Base-by-base conservation (phyloP, 2,329 filamentous ascomycete genomes). In the Phyllosticta capitalensis region DNA sequence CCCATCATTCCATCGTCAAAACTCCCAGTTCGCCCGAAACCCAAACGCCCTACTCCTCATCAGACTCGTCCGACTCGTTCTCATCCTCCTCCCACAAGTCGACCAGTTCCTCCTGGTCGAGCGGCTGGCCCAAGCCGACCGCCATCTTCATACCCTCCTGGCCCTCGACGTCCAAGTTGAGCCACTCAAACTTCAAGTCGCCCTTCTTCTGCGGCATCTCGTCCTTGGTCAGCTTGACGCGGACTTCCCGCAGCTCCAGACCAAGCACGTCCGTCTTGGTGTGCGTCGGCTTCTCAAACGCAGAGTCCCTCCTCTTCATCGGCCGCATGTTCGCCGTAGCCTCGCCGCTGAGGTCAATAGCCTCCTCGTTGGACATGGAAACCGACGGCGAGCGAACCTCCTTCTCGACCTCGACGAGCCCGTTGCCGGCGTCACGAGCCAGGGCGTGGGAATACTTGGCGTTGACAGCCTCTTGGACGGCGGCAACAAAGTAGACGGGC, bases 231-330 rank as follows among this genome's bases (percentile, higher is more conserved):
- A 60, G 17, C 54, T 38, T 52, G 19, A 60, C 54, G 9, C 53
- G 9, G 45, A 55, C 54, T 28, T 56, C 58, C 21, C 58, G 26
- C 17, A 60, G 51, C 58, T 60, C 58, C 9, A 54, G 30, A 22
- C 58, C 58, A 21, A 60, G 17, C 17, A 60, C 58, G 33, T 60
- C 58, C 49, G 49, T 56, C 58, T 60, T 60, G 21, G 58, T 60
- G 33, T 20, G 22, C 9, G 58, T 60, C 10, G 58, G 58, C 54
- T 60, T 54, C 54, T 60, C 58, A 33, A 60, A 60, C 4, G 50
- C 58, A 9, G 49, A 53, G 19, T 60, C 58, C 12, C 58, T 28
- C 17, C 58, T 33, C 56, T 28, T 54, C 56, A 50, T 59, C 22
- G 17, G 9, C 19, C 52, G 45, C 58, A 51, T 59, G 38, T 45